Base-by-base conservation (phyloP, 106 monocot species). In the Allium fistulosum region DNA sequence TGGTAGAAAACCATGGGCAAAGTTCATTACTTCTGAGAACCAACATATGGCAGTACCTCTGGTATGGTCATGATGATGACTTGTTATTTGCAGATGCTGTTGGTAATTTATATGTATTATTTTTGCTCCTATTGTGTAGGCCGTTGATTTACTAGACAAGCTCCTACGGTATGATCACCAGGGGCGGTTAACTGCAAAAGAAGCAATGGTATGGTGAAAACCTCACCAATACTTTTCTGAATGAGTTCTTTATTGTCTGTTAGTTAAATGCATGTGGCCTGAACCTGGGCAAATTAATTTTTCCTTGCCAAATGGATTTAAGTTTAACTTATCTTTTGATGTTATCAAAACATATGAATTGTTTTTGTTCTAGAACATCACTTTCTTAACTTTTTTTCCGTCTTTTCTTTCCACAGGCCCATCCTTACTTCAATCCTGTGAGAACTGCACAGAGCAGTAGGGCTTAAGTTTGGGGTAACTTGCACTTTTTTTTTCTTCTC, bases 121-220 rank as follows among this genome's bases (percentile, higher is more conserved):
- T 12, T 8, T 53, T 17, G 14, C 18, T 11, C 26, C 3, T 46
- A 53, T n/a, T 14, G 2, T 46, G 15, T 71, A 99, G 97, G 97
- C 97, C 4, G 59, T 99, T 53, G 92, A 99, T 69, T 87, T 97
- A 51, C 28, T 90, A 48, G 92, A 92, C 64, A 92, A 80, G 75
- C 72, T 99, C 50, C 81, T 99, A 46, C 75, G 87, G 17, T 92
- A 87, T 51, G 92, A 99, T 79, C 97, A 99, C 66, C 87, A 99
- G 75, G 97, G 92, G 66, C 87, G 97, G 71, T 82, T 72, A 56
- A 99, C 89, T 48, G 97, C 97, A 46, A 99, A 92, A 76, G 97
- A 99, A 77, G 92, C 92, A 18, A 92, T 99, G 92, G 92, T 89
- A 82, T 27, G 17, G n/a, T 46, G 8, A 63, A 69, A 57, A 9